A percentile compares a stretch with the other conserved stretches of the same genome.
Evolutionary conservation across 169 alveolate species (phyloP).

Genomic region (Plasmodium malariae): DNA sequence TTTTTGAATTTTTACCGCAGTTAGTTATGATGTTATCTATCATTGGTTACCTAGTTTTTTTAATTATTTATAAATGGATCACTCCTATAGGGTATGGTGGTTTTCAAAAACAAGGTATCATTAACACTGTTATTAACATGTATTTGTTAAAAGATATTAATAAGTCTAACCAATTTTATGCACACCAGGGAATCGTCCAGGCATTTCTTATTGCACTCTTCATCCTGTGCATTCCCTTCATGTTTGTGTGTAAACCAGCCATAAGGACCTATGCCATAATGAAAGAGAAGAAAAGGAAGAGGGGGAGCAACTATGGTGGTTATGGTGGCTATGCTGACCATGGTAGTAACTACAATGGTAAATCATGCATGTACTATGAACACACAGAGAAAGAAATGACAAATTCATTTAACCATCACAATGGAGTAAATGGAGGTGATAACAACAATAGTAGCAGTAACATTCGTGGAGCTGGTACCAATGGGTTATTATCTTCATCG

Average conservation of each 20-base stretch:
- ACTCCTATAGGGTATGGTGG: conserved; percentile 89
- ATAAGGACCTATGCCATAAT: conserved; percentile 78
- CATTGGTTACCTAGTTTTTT: conserved; percentile 96
- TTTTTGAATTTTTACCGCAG: conserved; percentile 98
- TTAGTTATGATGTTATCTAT: conserved; percentile 93
- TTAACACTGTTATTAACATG: conserved; percentile 96
- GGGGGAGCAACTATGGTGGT: conserved; percentile 4
- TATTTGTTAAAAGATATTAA: conserved; percentile 88
- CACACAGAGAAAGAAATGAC: conserved; percentile 59
- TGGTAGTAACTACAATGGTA: too few species aligned
- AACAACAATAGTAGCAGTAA: neutral
- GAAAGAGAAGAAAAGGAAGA: conserved; percentile 73
- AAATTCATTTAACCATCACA: conserved; percentile 40
- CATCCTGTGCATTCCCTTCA: conserved; percentile 93
- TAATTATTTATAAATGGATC: conserved; percentile 96
- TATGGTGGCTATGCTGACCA: neutral
- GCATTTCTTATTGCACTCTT: conserved; percentile 87
- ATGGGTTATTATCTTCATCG: neutral
- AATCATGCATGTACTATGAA: neutral
- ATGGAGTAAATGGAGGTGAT: conserved; percentile 15
- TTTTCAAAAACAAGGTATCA: conserved; percentile 94
- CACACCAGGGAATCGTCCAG: conserved; percentile 88
- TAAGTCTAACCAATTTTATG: conserved; percentile 83
- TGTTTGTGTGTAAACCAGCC: conserved; percentile 96
- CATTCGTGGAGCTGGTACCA: neutral